These are phyloP conservation scores for Phascolomyces articulosus DNA, from an alignment of 371 early-diverging fungal species.

Conservation along the genomic window DNA sequence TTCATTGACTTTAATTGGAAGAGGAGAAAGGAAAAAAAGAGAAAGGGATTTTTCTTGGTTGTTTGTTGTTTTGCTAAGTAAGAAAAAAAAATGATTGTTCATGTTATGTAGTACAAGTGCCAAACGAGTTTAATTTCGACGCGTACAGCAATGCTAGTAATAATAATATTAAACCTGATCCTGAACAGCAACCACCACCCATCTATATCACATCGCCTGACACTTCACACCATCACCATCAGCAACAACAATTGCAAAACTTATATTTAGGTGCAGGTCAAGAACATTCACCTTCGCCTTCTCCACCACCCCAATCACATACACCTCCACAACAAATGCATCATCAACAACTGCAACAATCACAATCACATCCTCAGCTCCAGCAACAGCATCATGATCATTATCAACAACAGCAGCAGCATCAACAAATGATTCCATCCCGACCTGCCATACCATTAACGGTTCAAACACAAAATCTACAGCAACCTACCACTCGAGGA, in stretches of 20 bases:
- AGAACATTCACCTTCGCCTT: slow-evolving; percentile 18
- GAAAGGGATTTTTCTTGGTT: background rate
- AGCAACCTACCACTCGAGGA: background rate
- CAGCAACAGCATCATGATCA: background rate
- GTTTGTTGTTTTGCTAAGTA: background rate
- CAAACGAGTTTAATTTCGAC: slow-evolving; percentile 50
- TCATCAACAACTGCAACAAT: background rate
- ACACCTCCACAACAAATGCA: slow-evolving; percentile 10
- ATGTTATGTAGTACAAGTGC: slow-evolving; percentile 27
- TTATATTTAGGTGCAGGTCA: slow-evolving; percentile 8
- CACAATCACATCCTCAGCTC: background rate
- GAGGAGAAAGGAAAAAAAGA: no score
- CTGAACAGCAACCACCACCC: slow-evolving; percentile 52
- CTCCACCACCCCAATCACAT: slow-evolving; percentile 16
- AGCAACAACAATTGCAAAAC: slow-evolving; percentile 4
- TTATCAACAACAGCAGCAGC: background rate
- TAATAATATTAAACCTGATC: slow-evolving; percentile 18
- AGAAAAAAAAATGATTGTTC: no score
- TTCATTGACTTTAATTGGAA: background rate
- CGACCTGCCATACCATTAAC: slow-evolving; percentile 16
- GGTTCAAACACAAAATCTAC: slow-evolving; percentile 16
- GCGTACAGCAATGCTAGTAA: background rate
- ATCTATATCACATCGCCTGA: slow-evolving; percentile 65
- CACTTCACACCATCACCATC: slow-evolving; percentile 4
- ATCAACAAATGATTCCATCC: slow-evolving; percentile 5